Base-by-base conservation (phyloP, 2,329 filamentous ascomycete species). In the Trichoderma atrobrunneum region DNA sequence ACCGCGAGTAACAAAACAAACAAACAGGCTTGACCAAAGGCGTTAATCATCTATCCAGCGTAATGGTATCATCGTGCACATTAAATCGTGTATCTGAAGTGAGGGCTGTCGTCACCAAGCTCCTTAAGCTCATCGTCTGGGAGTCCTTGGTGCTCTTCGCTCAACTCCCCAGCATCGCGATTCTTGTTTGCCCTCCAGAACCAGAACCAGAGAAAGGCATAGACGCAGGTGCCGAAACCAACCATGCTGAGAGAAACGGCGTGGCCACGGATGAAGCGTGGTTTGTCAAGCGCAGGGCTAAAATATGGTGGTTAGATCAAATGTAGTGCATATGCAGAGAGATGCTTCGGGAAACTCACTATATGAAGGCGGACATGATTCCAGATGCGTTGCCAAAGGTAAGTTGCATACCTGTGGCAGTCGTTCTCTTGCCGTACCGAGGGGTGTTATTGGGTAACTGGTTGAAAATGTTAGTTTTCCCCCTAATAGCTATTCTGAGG, bases 391-490 rank as follows among this genome's bases (percentile, higher is more conserved):
- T 94, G 3, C 91, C 92, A 67, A 91, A 86, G 0, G 89, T 92
- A 43, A 94, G 83, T 78, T 94, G 91, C 78, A 94, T 78, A 0
- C 91, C 92, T 1, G 88, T 92, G 0, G 90, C 91, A 0, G 91
- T 92, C 0, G 92, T 92, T 36, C 92, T 85, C 80, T 94, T 95
- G 11, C 92, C 92, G 75, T 94, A 95, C 8, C 92, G 85, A 1
- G 93, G 92, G 18, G 87, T 86, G 73, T 94, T 94, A 21, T 87
- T 90, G 0, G 91, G 87, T 51, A 91, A 76, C 81, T 82, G 36
- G 16, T 30, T 3, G 18, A 14, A 16, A 0, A 28, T n/a, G 34
- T 60, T 36, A 54, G n/a, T 8, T 32, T 39, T 3, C 26, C 7
- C 10, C 5, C 26, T 26, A 11, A 21, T 28, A 4, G n/a, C 1